Base-by-base conservation (phyloP, 2,329 filamentous ascomycete genomes). In the Colletotrichum incanum region DNA sequence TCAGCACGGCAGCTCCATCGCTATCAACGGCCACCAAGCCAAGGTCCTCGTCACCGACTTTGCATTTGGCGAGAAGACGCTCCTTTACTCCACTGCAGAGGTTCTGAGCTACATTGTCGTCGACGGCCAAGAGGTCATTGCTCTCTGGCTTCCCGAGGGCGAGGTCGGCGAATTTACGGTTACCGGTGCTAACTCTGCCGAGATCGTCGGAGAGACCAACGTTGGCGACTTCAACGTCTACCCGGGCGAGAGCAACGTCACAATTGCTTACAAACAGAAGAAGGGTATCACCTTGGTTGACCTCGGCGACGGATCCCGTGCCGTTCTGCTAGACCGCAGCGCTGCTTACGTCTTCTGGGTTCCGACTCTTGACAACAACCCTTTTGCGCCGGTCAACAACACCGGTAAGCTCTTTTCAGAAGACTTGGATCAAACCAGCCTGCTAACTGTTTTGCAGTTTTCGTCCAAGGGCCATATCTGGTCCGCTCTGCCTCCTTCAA, bases 1-100 rank as follows among this genome's bases (percentile, higher is more conserved):
- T 1, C 85, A 86, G 67, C 82, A 85, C 56, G 84, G 82, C 2
- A 82, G 82, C 0, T 77, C 79, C 0, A 85, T 91, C 55, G 82
- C 86, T 7, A 83, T 92, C 50, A 86, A 91, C 67, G 90, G 90
- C 1, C 87, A 90, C 47, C 87, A 91, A 67, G 87, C 89, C 9
- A 91, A 92, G 82, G 88, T 92, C 20, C 78, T 91, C 4, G 87
- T 89, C 0, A 89, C 89, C 0, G 90, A 92, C 74, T 92, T 91
- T 68, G 78, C 74, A 1, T 86, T 91, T 49, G 90, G 89, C 1
- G 77, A 80, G 9, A 82, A 88, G 72, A 86, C 79, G 0, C 77
- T 90, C 0, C 76, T 90, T 0, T 90, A 90, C 76, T 88, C 87
- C 0, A 89, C 88, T 1, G 86, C 87, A 0, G 88, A 90, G 72